Percentiles rank a stretch among this genome's conserved stretches.
These are phyloP conservation scores for Myxozyma vanderwaltii DNA, from an alignment of 805 yeast species.

Conservation along the genomic window DNA sequence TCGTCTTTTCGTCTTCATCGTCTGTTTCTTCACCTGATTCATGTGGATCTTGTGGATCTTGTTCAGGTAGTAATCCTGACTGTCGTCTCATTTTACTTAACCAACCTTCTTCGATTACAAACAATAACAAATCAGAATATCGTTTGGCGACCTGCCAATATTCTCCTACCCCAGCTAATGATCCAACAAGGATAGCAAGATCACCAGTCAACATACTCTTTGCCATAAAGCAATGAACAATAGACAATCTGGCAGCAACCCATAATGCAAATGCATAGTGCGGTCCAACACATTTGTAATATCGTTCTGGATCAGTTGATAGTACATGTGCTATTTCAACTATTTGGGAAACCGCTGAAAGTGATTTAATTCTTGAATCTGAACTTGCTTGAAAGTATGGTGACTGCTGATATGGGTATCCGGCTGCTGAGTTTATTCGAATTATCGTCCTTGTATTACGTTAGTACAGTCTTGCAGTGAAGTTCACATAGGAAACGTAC, in stretches of 20 bases:
- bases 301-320: constrained; percentile 1
- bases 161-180: constrained; percentile 33
- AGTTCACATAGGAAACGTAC: neutral
- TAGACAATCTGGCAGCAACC: constrained; percentile 37
- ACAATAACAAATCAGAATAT: constrained; percentile 33
- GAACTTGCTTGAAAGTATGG: constrained; percentile 34
- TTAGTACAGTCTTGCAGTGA: neutral
- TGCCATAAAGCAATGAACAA: constrained; percentile 37
- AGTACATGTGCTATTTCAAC: constrained; percentile 31
- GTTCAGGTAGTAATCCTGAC: neutral
- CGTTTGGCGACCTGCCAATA: constrained; percentile 37
- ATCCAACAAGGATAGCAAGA: constrained; percentile 31
- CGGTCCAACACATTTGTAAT: constrained; percentile 36
- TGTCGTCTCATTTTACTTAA: constrained; percentile 22
- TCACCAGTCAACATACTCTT: constrained; percentile 34
- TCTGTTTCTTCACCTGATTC: neutral
- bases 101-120: constrained; percentile 37
- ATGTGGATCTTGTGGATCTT: neutral
- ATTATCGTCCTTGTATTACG: constrained; percentile 24
- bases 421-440: constrained; percentile 38
- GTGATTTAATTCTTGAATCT: constrained; percentile 34
- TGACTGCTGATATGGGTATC: constrained; percentile 35
- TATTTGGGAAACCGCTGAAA: constrained; percentile 32
- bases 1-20: constrained; percentile 20
- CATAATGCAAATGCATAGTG: constrained; percentile 38